Evolutionary conservation across 176 grass and related monocot species (phyloP).

Genomic region (Thinopyrum elongatum): DNA sequence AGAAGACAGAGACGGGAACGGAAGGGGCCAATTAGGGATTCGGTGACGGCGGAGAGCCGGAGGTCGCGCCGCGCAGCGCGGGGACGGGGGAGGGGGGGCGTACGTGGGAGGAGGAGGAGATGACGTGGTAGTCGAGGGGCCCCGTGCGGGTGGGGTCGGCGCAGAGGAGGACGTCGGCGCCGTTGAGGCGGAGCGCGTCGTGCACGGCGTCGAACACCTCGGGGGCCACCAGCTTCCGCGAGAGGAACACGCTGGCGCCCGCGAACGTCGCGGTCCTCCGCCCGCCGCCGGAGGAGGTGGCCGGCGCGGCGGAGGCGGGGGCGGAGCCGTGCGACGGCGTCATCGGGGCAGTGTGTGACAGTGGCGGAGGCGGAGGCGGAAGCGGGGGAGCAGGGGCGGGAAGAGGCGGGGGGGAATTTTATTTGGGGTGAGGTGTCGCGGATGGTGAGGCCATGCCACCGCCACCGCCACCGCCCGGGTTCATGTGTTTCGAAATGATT

Average conservation of each 20-base stretch:
- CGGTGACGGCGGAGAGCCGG: background rate
- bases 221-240: conserved; percentile 74
- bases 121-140: conserved; percentile 76
- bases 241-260: conserved; percentile 83
- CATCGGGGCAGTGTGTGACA: conserved; percentile 1
- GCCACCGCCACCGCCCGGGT: background rate
- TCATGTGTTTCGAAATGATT: background rate
- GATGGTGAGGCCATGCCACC: background rate
- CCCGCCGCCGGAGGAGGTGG: conserved; percentile 11
- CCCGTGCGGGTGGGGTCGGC: conserved; percentile 57
- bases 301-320: background rate
- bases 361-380: background rate
- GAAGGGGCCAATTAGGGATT: conserved; percentile 22
- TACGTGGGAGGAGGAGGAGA: conserved; percentile 85
- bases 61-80: background rate
- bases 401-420: conserved; percentile 2
- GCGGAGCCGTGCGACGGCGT: conserved; percentile 23
- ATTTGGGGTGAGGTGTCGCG: background rate
- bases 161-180: conserved; percentile 67
- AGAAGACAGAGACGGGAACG: conserved; percentile 8
- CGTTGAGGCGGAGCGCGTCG: conserved; percentile 93
- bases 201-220: conserved; percentile 85
- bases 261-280: conserved; percentile 59
- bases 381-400: conserved; percentile 22
- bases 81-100: background rate